phyloP scores from a whole-genome alignment of 2,329 filamentous ascomycete species.

The Paramyrothecium roridum region DNA sequence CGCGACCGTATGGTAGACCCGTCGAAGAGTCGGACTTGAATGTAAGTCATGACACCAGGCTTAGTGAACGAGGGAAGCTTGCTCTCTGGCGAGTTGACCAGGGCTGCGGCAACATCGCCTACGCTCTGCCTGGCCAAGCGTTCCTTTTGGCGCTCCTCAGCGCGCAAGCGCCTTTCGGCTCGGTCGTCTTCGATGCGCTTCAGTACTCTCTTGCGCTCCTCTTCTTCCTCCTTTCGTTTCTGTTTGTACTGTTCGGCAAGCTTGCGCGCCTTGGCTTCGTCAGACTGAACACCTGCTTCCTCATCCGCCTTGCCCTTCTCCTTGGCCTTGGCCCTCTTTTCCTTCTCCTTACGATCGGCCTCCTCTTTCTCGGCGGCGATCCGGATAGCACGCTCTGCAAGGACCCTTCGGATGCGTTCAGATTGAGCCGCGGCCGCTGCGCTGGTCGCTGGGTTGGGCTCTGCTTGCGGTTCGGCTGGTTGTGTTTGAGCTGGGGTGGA shows the following conservation, averaged over 20 bases:
- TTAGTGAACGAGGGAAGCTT: conserved; percentile 23
- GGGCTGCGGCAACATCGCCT: conserved; percentile 22
- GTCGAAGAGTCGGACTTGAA: conserved; percentile 82
- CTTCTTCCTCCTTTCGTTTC: conserved; percentile 60
- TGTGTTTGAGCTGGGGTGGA: conserved; percentile 7
- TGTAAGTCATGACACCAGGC: conserved; percentile 37
- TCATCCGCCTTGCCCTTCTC: conserved; percentile 42
- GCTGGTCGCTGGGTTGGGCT: conserved; percentile 9
- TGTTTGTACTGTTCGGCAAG: conserved; percentile 57
- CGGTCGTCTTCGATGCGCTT: conserved; percentile 76
- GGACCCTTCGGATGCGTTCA: conserved; percentile 31
- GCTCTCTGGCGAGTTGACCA: conserved; percentile 27
- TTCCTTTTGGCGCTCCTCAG: conserved; percentile 46
- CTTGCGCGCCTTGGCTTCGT: conserved; percentile 33
- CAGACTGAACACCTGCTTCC: conserved; percentile 26
- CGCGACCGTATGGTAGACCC: conserved; percentile 73
- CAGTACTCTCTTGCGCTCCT: conserved; percentile 69
- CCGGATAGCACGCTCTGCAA: conserved; percentile 48
- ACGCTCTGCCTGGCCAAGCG: conserved; percentile 22
- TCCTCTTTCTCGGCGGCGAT: conserved; percentile 39
- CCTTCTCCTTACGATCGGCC: conserved; percentile 45
- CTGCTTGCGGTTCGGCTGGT: conserved; percentile 13
- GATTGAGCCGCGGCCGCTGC: conserved; percentile 22
- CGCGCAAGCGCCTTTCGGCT: conserved; percentile 58
- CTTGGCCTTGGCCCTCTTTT: conserved; percentile 44